These are phyloP conservation scores for Naegleria lovaniensis DNA, from an alignment of 208 protist species.

Conservation along the genomic window DNA sequence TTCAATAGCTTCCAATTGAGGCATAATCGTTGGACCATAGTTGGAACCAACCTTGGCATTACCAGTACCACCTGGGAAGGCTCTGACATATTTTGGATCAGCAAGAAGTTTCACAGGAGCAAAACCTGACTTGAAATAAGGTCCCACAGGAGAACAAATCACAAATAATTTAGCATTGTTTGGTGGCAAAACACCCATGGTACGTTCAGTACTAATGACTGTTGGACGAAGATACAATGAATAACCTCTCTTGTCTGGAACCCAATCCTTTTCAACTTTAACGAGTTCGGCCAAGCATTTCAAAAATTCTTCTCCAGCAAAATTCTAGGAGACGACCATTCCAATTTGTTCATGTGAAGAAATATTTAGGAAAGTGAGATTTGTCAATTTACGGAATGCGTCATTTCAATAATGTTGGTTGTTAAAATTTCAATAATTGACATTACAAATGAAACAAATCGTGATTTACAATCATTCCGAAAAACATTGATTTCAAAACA, in stretches of 20 bases:
- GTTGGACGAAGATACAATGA: slow-evolving; percentile 97
- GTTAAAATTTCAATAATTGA: too few relatives aligned
- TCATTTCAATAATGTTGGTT: too few relatives aligned
- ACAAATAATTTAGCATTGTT: slow-evolving; percentile 69
- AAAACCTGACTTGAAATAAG: slow-evolving; percentile 87
- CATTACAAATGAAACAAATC: too few relatives aligned
- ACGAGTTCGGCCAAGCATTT: slow-evolving; percentile 84
- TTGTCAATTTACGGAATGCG: too few relatives aligned
- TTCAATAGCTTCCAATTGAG: slow-evolving; percentile 68
- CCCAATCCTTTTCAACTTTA: slow-evolving; percentile 78
- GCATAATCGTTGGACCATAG: slow-evolving; percentile 57
- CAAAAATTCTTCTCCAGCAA: slow-evolving; percentile 75
- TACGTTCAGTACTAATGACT: slow-evolving; percentile 73
- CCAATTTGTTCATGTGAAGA: too few relatives aligned
- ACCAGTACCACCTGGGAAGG: slow-evolving; percentile 77
- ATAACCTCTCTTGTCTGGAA: slow-evolving; percentile 64
- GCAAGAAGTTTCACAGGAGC: slow-evolving; percentile 81
- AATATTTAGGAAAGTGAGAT: too few relatives aligned
- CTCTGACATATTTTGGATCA: slow-evolving; percentile 60
- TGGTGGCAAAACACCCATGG: slow-evolving; percentile 60
- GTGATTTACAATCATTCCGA: too few relatives aligned
- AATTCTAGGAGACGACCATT: slow-evolving; percentile 36
- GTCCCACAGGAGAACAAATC: slow-evolving; percentile 92
- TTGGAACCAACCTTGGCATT: slow-evolving; percentile 75
- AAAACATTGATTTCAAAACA: too few relatives aligned